A percentile compares a stretch with the other conserved stretches of the same genome.
Evolutionary conservation across 1,284 basidiomycete genomes (phyloP).

Genomic region (Athelia psychrophila): DNA sequence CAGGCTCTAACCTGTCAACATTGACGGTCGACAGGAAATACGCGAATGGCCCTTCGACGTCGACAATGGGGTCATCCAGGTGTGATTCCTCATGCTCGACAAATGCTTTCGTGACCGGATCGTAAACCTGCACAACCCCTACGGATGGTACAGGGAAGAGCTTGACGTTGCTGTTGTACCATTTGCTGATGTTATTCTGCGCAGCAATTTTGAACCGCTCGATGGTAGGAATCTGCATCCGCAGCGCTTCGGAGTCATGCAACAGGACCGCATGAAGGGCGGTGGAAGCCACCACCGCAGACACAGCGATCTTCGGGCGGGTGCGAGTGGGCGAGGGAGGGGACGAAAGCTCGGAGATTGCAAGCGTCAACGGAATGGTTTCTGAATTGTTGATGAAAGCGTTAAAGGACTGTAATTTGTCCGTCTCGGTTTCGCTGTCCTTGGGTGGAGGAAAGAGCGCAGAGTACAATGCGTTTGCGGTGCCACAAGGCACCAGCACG

Average conservation of each 20-base stretch:
- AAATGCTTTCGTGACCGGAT: constrained; percentile 49
- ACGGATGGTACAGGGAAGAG: constrained; percentile 44
- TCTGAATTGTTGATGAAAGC: constrained; percentile 37
- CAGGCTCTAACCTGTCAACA: constrained; percentile 80
- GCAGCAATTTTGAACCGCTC: constrained; percentile 90
- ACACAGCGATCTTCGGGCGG: constrained; percentile 30
- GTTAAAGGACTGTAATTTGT: constrained; percentile 52
- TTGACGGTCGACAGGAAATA: constrained; percentile 85
- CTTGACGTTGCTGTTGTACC: constrained; percentile 64
- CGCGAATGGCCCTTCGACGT: constrained; percentile 75
- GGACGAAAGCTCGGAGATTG: constrained; percentile 46
- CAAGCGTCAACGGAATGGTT: constrained; percentile 54
- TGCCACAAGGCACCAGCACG: constrained; percentile 77
- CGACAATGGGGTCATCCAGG: constrained; percentile 32
- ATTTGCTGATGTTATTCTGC: constrained; percentile 66
- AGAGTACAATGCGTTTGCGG: constrained; percentile 91
- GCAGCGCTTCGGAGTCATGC: constrained; percentile 74
- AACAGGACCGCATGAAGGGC: constrained; percentile 89
- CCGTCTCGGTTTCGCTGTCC: constrained; percentile 18
- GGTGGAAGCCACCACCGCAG: constrained; percentile 71
- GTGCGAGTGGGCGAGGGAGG: constrained; percentile 22
- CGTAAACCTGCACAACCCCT: constrained; percentile 58
- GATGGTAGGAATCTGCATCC: constrained; percentile 67
- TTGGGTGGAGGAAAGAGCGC: constrained; percentile 49
- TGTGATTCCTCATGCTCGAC: constrained; percentile 37